Evolutionary conservation across 169 alveolate species (phyloP), one percentile per base, ranked within the genome.

Genomic region (Plasmodium coatneyi): DNA sequence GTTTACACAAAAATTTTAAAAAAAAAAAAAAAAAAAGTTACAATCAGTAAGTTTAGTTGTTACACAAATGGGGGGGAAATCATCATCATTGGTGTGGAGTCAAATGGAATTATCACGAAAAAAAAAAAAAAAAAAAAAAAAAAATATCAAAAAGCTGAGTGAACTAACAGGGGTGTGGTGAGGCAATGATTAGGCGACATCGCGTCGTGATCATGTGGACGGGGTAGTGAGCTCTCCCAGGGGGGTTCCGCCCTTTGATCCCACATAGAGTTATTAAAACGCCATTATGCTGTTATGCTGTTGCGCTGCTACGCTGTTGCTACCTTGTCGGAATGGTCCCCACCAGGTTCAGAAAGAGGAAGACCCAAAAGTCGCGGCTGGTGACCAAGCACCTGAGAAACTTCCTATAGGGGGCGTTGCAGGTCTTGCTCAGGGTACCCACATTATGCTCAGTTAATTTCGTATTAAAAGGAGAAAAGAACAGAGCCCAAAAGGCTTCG

Each of bases 381-480:
- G 4, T 49, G 14, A 74, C 60, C 39, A 84, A 12, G 6, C 84
- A 36, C 12, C 16, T 19, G 7, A 71, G 56, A 28, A 84, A 84
- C 5, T 30, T 71, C 10, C 92, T 39, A 10, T 43, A 25, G 36
- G 84, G 52, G 10, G 60, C 46, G n/a, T 30, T n/a, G 14, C 16
- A 46, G 39, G 28, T 43, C 2, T n/a, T n/a, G 5, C n/a, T 25
- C 34, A 6, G 12, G 52, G 25, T 19, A 0, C 36, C n/a, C 49
- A 84, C 5, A 6, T 71, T 84, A n/a, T 49, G 41, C 7, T 12
- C 32, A 71, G 41, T 84, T 43, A 84, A 25, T 5, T 71, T 71
- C 12, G 92, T 84, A 43, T 74, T 72, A 41, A 84, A 84, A 0
- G 92, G 92, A 3, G 92, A 84, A 49, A 84, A 84, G 19, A 84